A percentile compares a stretch with the other conserved stretches of the same genome.
These are phyloP conservation scores for Globisporangium middletonii DNA, from an alignment of 352 stramenopile species.

Conservation along the genomic window DNA sequence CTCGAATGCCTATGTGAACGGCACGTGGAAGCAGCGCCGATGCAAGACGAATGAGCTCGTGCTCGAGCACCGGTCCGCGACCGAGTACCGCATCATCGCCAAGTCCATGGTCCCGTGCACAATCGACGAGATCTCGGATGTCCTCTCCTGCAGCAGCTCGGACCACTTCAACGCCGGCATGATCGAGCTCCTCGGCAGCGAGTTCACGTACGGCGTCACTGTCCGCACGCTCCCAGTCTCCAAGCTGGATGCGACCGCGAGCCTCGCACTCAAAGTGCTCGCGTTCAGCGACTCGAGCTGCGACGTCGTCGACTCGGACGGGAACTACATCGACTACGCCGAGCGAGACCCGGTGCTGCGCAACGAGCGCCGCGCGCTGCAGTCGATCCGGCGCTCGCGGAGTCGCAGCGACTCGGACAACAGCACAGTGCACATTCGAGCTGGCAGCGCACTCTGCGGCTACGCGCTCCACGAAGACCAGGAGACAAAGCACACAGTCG, in stretches of 20 bases:
- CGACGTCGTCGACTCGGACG: conserved; percentile 7
- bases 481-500: conserved; percentile 12
- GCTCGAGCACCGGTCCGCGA: conserved; percentile 11
- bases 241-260: background rate
- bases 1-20: conserved; percentile 10
- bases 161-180: conserved; percentile 25
- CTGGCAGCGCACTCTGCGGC: conserved; percentile 10
- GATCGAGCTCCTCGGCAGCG: conserved; percentile 20
- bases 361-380: conserved; percentile 12
- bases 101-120: conserved; percentile 18
- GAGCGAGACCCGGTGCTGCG: conserved; percentile 6
- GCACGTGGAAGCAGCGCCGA: conserved; percentile 12
- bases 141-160: conserved; percentile 16
- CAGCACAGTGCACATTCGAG: background rate
- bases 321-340: conserved; percentile 19
- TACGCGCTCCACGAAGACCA: conserved; percentile 22
- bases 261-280: conserved; percentile 15
- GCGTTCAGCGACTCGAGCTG: conserved; percentile 13
- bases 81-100: conserved; percentile 17
- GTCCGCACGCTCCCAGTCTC: conserved; percentile 12
- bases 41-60: conserved; percentile 7
- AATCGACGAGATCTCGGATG: conserved; percentile 15
- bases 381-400: conserved; percentile 8
- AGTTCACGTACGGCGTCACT: conserved; percentile 20
- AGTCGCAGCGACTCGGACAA: background rate